These are phyloP conservation scores for Cordyceps fumosorosea DNA, from an alignment of 2,329 filamentous ascomycete genomes.

Conservation along the genomic window DNA sequence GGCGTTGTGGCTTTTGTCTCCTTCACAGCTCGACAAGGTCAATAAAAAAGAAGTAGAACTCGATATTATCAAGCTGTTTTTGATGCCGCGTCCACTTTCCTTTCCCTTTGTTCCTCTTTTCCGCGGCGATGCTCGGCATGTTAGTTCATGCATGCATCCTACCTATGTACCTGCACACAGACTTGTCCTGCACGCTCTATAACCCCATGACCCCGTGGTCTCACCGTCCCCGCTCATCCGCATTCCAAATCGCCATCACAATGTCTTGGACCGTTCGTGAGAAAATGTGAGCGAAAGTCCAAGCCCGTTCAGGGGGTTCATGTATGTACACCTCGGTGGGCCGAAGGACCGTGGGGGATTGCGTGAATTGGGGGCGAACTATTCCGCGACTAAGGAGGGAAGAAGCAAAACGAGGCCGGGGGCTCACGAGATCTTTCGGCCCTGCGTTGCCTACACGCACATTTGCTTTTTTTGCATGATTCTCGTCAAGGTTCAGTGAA, in stretches of 20 bases:
- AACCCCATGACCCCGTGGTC: neutral
- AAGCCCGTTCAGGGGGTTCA: neutral
- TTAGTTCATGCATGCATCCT: neutral
- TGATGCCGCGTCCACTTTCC: neutral
- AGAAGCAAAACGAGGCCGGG: neutral
- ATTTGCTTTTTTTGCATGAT: neutral
- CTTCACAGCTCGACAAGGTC: neutral
- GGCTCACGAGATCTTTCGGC: neutral
- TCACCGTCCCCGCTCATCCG: neutral
- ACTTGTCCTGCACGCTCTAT: neutral
- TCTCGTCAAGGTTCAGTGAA: neutral
- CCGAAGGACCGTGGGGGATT: neutral
- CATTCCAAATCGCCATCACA: conserved; percentile 4
- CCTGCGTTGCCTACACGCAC: neutral
- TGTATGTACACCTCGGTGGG: neutral
- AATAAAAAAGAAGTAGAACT: neutral
- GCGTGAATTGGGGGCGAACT: neutral
- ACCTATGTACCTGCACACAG: neutral
- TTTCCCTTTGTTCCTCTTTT: neutral
- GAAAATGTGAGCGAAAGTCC: neutral
- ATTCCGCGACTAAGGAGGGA: no score
- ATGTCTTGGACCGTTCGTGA: neutral
- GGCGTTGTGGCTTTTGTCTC: neutral
- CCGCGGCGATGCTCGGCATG: neutral
- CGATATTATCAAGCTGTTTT: neutral